Base-by-base conservation (phyloP, 306 rosid species). In the Lathyrus sativus region DNA sequence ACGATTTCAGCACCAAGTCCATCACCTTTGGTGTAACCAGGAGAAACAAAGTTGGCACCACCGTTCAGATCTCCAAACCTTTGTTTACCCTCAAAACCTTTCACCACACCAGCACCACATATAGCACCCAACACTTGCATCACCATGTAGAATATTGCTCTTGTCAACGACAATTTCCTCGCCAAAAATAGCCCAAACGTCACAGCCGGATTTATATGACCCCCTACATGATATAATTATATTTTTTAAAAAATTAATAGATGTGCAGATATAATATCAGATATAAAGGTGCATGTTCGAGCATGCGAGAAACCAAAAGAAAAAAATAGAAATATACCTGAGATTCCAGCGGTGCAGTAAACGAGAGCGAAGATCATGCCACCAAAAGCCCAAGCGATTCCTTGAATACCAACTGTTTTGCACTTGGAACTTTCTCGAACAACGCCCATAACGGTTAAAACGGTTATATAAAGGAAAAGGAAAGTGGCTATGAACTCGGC, bases 361-460 rank as follows among this genome's bases (percentile, higher is more conserved):
- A 82, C 86, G 31, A 82, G 86, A 15, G 86, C 86, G 41, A 82
- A 82, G 74, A 82, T 82, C 86, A 82, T 82, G 73, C 86, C 86
- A 41, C 86, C 86, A 45, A 82, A 82, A 70, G 86, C 67, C 86
- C 86, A 82, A 62, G 86, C 86, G 9, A 82, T 82, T 0, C 86
- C 86, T 71, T 82, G 86, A 68, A 75, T 82, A 9, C 86, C 86
- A 0, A 82, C 86, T 1, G 71, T 22, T 4, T 9, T 8, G 38
- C 86, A 82, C 49, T 49, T 78, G 2, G 53, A 9, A 0, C 6
- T 6, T 1, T 70, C 1, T 5, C 64, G 39, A 3, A 0, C 7
- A 2, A 75, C 81, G 0, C 86, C 86, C 79, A 82, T 75, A 2
- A 82, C 86, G 0, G 86, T 82, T 62, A 82, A 68, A 72, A 82